Conservation (phyloP, 2,329 filamentous ascomycete species). For the Colletotrichum somersetense region DNA sequence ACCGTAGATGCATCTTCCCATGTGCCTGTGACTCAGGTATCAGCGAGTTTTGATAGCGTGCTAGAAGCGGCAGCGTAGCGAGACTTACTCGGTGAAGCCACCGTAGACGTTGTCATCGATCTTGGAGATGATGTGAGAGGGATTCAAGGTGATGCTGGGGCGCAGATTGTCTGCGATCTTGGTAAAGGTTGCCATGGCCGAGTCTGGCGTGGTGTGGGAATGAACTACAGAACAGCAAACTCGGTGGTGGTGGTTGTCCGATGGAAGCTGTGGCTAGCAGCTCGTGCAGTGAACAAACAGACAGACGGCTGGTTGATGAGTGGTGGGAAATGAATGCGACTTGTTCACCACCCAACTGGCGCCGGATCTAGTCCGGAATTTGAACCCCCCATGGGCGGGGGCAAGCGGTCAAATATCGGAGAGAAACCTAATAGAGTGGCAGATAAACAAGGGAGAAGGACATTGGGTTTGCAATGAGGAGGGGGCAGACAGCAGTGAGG, state of each 20-base stretch:
- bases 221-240: neutral
- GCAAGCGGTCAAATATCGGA: slow-evolving; percentile 34
- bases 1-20: slow-evolving; percentile 90
- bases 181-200: slow-evolving; percentile 79
- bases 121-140: slow-evolving; percentile 74
- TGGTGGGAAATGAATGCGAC: slow-evolving; percentile 37
- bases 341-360: slow-evolving; percentile 6
- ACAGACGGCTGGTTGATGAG: slow-evolving; percentile 25
- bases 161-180: slow-evolving; percentile 71
- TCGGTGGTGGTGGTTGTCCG: neutral
- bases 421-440: slow-evolving; percentile 18
- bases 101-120: slow-evolving; percentile 87
- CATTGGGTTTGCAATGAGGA: slow-evolving; percentile 32
- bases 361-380: slow-evolving; percentile 38
- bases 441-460: slow-evolving; percentile 26
- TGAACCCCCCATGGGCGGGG: slow-evolving; percentile 39
- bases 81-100: slow-evolving; percentile 82
- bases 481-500: slow-evolving; percentile 7
- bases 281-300: slow-evolving; percentile 7
- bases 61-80: slow-evolving; percentile 6
- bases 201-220: neutral
- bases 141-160: slow-evolving; percentile 75
- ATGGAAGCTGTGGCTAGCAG: slow-evolving; percentile 18
- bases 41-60: neutral
- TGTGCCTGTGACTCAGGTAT: slow-evolving; percentile 69